These are phyloP conservation scores for Cordyceps militaris DNA, from an alignment of 2,329 filamentous ascomycete species.

Conservation along the genomic window DNA sequence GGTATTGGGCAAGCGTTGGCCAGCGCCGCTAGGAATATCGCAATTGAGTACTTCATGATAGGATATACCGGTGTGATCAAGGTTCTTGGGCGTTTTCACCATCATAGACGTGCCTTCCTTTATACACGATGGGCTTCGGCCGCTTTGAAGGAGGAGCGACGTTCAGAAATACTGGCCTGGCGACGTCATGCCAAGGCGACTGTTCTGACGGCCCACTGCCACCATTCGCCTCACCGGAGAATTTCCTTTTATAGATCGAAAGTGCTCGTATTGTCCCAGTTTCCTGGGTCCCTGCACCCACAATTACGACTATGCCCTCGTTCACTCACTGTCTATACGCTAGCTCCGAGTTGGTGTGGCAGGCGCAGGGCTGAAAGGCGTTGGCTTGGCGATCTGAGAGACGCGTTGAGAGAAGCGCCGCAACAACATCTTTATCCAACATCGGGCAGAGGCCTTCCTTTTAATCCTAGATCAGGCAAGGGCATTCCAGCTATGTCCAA, in stretches of 20 bases:
- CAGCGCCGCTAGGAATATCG: neutral
- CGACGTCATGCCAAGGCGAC: constrained; percentile 9
- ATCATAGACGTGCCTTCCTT: neutral
- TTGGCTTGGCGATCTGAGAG: neutral
- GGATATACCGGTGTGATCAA: neutral
- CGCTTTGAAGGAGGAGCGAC: too few relatives aligned
- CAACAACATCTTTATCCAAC: neutral
- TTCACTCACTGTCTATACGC: neutral
- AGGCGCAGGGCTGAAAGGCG: neutral
- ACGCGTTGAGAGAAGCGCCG: neutral
- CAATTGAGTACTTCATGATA: neutral
- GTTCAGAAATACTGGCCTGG: neutral
- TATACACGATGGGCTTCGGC: neutral
- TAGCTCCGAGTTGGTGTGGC: neutral
- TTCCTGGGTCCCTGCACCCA: constrained; percentile 6
- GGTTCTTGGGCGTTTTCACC: neutral
- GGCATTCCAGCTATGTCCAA: too few relatives aligned
- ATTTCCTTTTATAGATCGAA: constrained; percentile 3
- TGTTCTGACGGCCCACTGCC: neutral
- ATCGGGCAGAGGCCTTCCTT: too few relatives aligned
- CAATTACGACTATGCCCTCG: constrained; percentile 10
- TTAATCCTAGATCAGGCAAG: too few relatives aligned
- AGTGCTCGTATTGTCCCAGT: constrained; percentile 5
- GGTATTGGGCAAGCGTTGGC: constrained; percentile 10
- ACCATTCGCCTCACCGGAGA: neutral